These are phyloP conservation scores for Perkinsus marinus DNA, from an alignment of 169 alveolate genomes.

Conservation along the genomic window DNA sequence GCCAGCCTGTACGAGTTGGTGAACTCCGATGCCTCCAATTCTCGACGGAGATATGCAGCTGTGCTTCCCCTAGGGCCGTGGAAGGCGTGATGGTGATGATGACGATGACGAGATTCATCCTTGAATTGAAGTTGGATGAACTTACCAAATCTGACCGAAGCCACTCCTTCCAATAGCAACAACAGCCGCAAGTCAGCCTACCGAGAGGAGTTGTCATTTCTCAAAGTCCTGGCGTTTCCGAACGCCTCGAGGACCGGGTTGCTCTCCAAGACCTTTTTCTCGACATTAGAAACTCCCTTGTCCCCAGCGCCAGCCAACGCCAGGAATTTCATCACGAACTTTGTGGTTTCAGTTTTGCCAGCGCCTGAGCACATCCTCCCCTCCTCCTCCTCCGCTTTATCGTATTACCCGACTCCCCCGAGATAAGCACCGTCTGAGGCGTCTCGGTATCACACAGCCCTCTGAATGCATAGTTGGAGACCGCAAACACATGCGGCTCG, in stretches of 20 bases:
- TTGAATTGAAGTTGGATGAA: constrained; percentile 85
- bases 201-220: constrained; percentile 79
- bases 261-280: constrained; percentile 76
- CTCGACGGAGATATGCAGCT: neutral
- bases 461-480: constrained; percentile 61
- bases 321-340: constrained; percentile 82
- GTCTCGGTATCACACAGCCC: constrained; percentile 50
- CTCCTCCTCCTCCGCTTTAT: neutral
- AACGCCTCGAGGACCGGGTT: constrained; percentile 97
- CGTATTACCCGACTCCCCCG: constrained; percentile 79
- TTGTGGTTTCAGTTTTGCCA: constrained; percentile 97
- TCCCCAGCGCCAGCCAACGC: constrained; percentile 67
- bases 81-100: neutral
- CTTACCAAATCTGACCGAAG: constrained; percentile 83
- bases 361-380: constrained; percentile 60
- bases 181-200: constrained; percentile 19
- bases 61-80: neutral
- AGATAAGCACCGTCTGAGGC: constrained; percentile 80
- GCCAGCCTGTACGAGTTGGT: constrained; percentile 37
- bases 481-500: constrained; percentile 65
- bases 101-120: neutral
- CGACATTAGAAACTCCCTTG: constrained; percentile 15
- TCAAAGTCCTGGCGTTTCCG: constrained; percentile 92
- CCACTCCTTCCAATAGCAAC: constrained; percentile 68
- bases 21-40: neutral